A percentile compares a stretch with the other conserved stretches of the same genome.
These are phyloP conservation scores for Yarrowia yakushimensis DNA, from an alignment of 805 yeast genomes.

Conservation along the genomic window DNA sequence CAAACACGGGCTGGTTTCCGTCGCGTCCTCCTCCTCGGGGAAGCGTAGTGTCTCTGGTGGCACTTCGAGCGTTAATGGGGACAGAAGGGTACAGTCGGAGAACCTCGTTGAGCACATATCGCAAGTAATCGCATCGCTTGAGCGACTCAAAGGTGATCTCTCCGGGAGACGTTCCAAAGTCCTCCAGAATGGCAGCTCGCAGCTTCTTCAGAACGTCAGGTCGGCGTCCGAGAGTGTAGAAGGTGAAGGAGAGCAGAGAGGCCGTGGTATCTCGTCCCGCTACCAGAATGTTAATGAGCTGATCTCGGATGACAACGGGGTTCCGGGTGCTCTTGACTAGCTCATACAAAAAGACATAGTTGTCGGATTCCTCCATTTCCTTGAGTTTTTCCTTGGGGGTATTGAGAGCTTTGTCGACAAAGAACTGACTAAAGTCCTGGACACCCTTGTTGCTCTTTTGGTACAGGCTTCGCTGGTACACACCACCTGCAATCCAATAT, in stretches of 20 bases:
- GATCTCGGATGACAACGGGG: constrained; percentile 48
- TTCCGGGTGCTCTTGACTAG: constrained; percentile 49
- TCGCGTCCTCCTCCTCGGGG: constrained; percentile 53
- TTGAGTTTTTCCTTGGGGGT: constrained; percentile 37
- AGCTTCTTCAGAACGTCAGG: constrained; percentile 36
- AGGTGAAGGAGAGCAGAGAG: constrained; percentile 45
- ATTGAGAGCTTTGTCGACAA: constrained; percentile 43
- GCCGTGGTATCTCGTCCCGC: constrained; percentile 60
- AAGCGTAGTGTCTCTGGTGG: constrained; percentile 46
- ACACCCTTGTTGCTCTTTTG: constrained; percentile 29
- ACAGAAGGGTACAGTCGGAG: constrained; percentile 52
- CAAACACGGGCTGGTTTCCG: constrained; percentile 40
- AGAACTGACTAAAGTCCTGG: constrained; percentile 30
- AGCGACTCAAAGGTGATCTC: constrained; percentile 45
- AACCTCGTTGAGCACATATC: constrained; percentile 47
- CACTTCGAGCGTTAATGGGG: constrained; percentile 47
- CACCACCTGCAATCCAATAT: constrained; percentile 28
- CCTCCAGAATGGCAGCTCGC: constrained; percentile 40
- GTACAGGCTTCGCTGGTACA: constrained; percentile 37
- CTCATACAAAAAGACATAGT: constrained; percentile 48
- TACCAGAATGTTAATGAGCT: constrained; percentile 48
- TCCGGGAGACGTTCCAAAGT: constrained; percentile 38
- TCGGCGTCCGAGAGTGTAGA: constrained; percentile 46
- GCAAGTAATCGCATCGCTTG: constrained; percentile 48
- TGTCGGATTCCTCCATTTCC: constrained; percentile 35